phyloP scores from a whole-genome alignment of 2,329 filamentous ascomycete genomes.

The Trichoderma cornu-damae region DNA sequence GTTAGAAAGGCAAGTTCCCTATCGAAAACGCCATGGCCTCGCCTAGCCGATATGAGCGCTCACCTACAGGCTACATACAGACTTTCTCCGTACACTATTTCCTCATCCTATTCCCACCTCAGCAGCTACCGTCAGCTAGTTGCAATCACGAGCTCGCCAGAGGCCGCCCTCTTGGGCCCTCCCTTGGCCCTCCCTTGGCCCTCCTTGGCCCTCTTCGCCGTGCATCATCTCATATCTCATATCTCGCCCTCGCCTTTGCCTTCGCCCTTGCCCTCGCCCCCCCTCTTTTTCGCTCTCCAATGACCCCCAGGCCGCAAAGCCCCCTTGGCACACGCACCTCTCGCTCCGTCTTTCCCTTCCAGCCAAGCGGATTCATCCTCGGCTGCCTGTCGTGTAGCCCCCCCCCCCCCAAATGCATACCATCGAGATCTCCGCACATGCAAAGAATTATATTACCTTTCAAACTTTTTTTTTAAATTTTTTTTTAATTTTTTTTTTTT shows the following conservation, averaged over 20 bases:
- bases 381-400: slow-evolving; percentile 23
- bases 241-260: not conserved
- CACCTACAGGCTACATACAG: not conserved
- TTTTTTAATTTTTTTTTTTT: too few relatives aligned
- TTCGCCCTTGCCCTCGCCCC: not conserved
- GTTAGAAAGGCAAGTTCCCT: too few relatives aligned
- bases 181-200: not conserved
- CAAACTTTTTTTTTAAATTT: too few relatives aligned
- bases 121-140: not conserved
- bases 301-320: not conserved
- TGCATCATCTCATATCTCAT: slow-evolving; percentile 9
- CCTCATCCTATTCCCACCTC: not conserved
- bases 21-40: slow-evolving; percentile 14
- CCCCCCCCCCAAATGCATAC: slow-evolving; percentile 21
- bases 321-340: too few relatives aligned
- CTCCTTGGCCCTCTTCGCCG: not conserved
- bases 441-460: slow-evolving; percentile 17
- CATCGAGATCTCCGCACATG: slow-evolving; percentile 29
- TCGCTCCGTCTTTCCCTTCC: not conserved
- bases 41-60: slow-evolving; percentile 3
- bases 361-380: slow-evolving; percentile 13
- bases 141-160: not conserved
- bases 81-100: not conserved
- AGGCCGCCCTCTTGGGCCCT: too few relatives aligned
- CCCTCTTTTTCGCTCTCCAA: not conserved